phyloP scores from a whole-genome alignment of 108 stramenopile genomes.

The Cyclostephanos invisitatus region DNA sequence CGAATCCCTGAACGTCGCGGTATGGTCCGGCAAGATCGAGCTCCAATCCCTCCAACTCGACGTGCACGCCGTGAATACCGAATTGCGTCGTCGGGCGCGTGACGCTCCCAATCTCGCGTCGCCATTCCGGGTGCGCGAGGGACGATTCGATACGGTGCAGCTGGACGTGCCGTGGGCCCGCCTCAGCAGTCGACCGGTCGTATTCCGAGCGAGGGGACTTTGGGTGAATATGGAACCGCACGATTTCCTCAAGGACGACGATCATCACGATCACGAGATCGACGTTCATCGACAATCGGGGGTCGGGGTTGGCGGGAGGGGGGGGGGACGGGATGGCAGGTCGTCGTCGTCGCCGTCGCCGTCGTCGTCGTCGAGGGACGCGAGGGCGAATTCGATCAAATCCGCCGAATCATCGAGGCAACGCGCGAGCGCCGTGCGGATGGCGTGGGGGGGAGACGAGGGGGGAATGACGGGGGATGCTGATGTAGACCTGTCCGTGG shows the following conservation, averaged over 20 bases:
- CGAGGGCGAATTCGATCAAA: slow-evolving; percentile 49
- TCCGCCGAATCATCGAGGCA: slow-evolving; percentile 55
- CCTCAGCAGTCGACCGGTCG: slow-evolving; percentile 68
- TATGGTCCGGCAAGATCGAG: slow-evolving; percentile 91
- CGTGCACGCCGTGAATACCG: slow-evolving; percentile 77
- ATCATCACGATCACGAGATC: slow-evolving; percentile 6
- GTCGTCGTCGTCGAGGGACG: slow-evolving; percentile 15
- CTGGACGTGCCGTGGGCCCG: slow-evolving; percentile 88
- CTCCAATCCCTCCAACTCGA: slow-evolving; percentile 79
- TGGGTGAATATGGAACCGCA: slow-evolving; percentile 60
- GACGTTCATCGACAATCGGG: background rate
- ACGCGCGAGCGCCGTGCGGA: slow-evolving; percentile 53
- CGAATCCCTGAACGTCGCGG: slow-evolving; percentile 77
- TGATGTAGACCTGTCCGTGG: background rate
- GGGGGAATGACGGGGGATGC: background rate
- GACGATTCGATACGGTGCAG: slow-evolving; percentile 65
- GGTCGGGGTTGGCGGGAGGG: background rate
- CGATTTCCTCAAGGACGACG: slow-evolving; percentile 47
- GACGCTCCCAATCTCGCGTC: slow-evolving; percentile 74
- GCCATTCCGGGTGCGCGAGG: slow-evolving; percentile 67
- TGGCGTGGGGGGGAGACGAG: slow-evolving; percentile 44
- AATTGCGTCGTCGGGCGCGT: slow-evolving; percentile 63
- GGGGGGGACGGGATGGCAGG: too few relatives aligned
- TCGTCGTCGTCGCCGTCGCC: slow-evolving; percentile 9
- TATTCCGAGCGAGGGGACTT: slow-evolving; percentile 71